Percentiles rank a stretch among this genome's conserved stretches.
These are phyloP conservation scores for Mucor racemosus DNA, from an alignment of 371 early-diverging fungal genomes.

Conservation along the genomic window DNA sequence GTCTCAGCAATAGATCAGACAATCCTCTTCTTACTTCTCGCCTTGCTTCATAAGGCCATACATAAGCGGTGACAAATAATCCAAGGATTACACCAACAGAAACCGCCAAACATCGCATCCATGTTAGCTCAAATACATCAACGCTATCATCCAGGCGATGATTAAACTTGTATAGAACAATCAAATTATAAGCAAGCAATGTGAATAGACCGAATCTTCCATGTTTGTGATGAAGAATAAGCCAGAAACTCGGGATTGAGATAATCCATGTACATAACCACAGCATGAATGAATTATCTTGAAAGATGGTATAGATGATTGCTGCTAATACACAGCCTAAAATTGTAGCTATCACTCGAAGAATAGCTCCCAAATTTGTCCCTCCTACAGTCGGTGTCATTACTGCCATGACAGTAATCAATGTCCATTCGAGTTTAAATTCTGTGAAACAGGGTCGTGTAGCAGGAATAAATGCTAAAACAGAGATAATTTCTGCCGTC, in stretches of 20 bases:
- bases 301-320: conserved; percentile 58
- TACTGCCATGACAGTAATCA: conserved; percentile 78
- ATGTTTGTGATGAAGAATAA: conserved; percentile 68
- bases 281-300: conserved; percentile 52
- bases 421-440: conserved; percentile 79
- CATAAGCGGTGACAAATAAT: conserved; percentile 58
- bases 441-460: conserved; percentile 62
- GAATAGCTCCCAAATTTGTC: conserved; percentile 71
- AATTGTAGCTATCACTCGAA: conserved; percentile 75
- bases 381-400: conserved; percentile 89
- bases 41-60: conserved; percentile 87
- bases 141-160: conserved; percentile 62
- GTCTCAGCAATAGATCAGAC: conserved; percentile 64
- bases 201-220: conserved; percentile 79
- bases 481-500: conserved; percentile 59
- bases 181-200: conserved; percentile 77
- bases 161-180: conserved; percentile 75
- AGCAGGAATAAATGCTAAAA: conserved; percentile 72
- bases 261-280: conserved; percentile 67
- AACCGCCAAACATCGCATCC: conserved; percentile 69
- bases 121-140: conserved; percentile 62
- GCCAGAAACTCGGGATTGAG: conserved; percentile 71
- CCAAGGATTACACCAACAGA: conserved; percentile 64
- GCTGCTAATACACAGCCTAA: conserved; percentile 68
- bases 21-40: conserved; percentile 74